A percentile compares a stretch with the other conserved stretches of the same genome.
These are phyloP conservation scores for Curvularia lunata DNA, from an alignment of 2,329 filamentous ascomycete genomes.

Conservation along the genomic window DNA sequence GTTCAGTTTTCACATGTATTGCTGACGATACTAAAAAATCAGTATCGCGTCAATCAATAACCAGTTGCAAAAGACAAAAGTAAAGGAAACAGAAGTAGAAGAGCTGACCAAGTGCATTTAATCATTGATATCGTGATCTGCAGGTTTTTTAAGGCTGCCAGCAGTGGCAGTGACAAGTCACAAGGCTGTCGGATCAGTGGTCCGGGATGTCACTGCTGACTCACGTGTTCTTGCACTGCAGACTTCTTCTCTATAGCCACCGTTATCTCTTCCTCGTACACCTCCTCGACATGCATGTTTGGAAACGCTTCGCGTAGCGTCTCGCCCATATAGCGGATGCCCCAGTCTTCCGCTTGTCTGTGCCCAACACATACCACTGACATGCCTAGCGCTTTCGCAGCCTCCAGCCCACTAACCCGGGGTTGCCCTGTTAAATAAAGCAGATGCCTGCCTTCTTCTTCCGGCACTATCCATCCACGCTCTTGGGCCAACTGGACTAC, in stretches of 20 bases:
- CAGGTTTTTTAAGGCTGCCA: background rate
- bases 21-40: background rate
- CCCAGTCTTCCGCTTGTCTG: constrained; percentile 50
- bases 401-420: constrained; percentile 41
- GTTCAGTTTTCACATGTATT: background rate
- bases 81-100: background rate
- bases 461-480: constrained; percentile 31
- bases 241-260: constrained; percentile 10
- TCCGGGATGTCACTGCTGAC: background rate
- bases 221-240: background rate
- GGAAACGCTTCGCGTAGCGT: constrained; percentile 41
- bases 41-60: background rate
- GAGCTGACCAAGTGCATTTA: background rate
- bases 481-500: constrained; percentile 39
- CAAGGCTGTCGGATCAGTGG: background rate
- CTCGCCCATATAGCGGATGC: constrained; percentile 44
- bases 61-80: background rate
- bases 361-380: constrained; percentile 50
- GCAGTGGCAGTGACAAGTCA: background rate
- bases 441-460: constrained; percentile 35
- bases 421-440: constrained; percentile 51
- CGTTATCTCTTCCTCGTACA: constrained; percentile 45
- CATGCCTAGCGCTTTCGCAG: constrained; percentile 42
- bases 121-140: background rate
- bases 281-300: constrained; percentile 38